These are phyloP conservation scores for Talaromyces sp. DNA, from an alignment of 2,329 filamentous ascomycete species.

Conservation along the genomic window DNA sequence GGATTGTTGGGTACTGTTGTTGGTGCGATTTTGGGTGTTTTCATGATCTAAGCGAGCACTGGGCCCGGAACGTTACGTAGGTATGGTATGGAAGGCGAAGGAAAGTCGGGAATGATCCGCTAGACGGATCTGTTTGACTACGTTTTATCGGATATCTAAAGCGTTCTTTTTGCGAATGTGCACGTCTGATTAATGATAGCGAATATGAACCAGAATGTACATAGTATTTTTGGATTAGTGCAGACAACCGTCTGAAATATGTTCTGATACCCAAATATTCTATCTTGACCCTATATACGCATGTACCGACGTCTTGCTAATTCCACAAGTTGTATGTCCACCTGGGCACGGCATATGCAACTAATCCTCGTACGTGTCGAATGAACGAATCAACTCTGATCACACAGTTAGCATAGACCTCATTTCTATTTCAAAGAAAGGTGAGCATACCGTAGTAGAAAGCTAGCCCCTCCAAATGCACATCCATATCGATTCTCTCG, in stretches of 20 bases:
- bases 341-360: neutral
- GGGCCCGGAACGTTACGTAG: neutral
- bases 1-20: conserved; percentile 5
- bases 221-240: neutral
- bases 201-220: neutral
- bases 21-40: conserved; percentile 15
- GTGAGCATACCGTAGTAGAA: conserved; percentile 42
- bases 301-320: neutral
- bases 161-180: neutral
- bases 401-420: neutral
- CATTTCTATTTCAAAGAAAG: neutral
- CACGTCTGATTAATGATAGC: conserved; percentile 7
- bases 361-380: conserved; percentile 21
- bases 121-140: conserved; percentile 2
- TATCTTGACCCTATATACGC: neutral
- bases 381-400: conserved; percentile 21
- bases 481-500: conserved; percentile 46
- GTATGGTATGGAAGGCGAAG: neutral
- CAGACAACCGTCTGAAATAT: neutral
- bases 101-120: neutral
- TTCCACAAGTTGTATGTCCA: neutral
- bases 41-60: conserved; percentile 6
- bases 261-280: neutral
- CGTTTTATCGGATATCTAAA: neutral
- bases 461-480: conserved; percentile 45